Conservation (phyloP, 495 filamentous ascomycete species). For the Bacidia gigantensis region DNA sequence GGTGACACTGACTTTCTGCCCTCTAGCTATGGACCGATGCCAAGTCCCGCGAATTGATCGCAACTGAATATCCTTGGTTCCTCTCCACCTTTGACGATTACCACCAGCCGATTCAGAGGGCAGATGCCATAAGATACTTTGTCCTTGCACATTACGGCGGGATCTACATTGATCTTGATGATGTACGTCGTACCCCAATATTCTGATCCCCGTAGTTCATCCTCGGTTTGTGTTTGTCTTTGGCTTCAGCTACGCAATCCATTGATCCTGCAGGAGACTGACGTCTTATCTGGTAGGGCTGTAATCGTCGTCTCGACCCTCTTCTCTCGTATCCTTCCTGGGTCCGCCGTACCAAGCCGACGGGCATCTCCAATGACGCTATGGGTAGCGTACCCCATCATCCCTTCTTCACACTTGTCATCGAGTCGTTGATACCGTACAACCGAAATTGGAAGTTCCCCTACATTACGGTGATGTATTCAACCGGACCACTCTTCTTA, state of each 20-base stretch:
- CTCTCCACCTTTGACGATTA: conserved; percentile 72
- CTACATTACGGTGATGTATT: conserved; percentile 82
- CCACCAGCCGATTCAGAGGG: conserved; percentile 68
- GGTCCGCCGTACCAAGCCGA: conserved; percentile 67
- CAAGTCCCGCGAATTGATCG: conserved; percentile 61
- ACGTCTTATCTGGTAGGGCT: conserved; percentile 41
- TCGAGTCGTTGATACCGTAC: conserved; percentile 55
- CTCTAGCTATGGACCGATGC: conserved; percentile 75
- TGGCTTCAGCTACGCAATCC: no score
- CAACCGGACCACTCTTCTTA: conserved; percentile 72
- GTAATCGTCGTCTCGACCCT: conserved; percentile 67
- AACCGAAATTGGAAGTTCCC: conserved; percentile 66
- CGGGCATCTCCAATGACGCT: conserved; percentile 80
- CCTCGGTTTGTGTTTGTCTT: no score
- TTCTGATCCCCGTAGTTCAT: no score
- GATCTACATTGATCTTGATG: conserved; percentile 81
- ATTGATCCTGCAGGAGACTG: no score
- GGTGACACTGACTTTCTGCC: conserved; percentile 1
- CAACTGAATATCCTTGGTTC: conserved; percentile 73
- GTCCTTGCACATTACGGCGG: conserved; percentile 72
- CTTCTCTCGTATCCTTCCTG: conserved; percentile 70
- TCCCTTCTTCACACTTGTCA: conserved; percentile 65
- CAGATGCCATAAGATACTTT: conserved; percentile 81
- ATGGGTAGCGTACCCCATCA: conserved; percentile 72
- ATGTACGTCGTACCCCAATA: conserved; percentile 37